phyloP scores from a whole-genome alignment of 2,329 filamentous ascomycete species.

The Raffaelea albimanens region DNA sequence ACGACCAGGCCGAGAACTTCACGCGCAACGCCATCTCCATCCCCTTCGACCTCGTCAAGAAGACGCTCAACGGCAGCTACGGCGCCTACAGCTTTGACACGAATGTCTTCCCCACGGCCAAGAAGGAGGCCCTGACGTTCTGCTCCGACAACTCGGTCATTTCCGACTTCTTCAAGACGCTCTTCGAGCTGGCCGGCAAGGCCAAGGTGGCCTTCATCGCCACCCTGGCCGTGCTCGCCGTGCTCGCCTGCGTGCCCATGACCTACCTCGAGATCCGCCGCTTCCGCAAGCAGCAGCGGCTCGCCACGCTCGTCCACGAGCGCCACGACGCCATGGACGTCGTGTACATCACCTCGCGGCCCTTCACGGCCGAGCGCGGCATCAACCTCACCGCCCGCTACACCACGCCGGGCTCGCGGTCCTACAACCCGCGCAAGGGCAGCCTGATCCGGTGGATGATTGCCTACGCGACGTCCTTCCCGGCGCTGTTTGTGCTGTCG shows the following conservation, averaged over 20 bases:
- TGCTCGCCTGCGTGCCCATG: slow-evolving; percentile 69
- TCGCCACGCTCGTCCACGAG: slow-evolving; percentile 48
- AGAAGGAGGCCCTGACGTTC: slow-evolving; percentile 75
- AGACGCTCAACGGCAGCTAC: slow-evolving; percentile 61
- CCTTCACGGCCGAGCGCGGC: slow-evolving; percentile 63
- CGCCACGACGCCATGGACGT: slow-evolving; percentile 77
- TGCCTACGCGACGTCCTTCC: slow-evolving; percentile 76
- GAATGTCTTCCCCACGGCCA: slow-evolving; percentile 68
- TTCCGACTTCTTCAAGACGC: slow-evolving; percentile 68
- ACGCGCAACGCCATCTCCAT: slow-evolving; percentile 64
- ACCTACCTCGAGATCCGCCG: slow-evolving; percentile 69
- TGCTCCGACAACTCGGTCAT: slow-evolving; percentile 80
- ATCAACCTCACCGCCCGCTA: slow-evolving; percentile 60
- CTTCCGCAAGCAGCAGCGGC: slow-evolving; percentile 64
- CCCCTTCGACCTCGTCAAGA: slow-evolving; percentile 74
- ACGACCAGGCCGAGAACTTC: slow-evolving; percentile 73
- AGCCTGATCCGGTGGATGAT: slow-evolving; percentile 69
- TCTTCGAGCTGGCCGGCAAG: slow-evolving; percentile 56
- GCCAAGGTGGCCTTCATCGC: slow-evolving; percentile 68
- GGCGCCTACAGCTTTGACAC: slow-evolving; percentile 70
- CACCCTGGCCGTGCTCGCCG: slow-evolving; percentile 61
- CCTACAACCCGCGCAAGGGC: background rate
- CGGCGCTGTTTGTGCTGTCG: slow-evolving; percentile 78
- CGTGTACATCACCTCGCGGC: slow-evolving; percentile 77
- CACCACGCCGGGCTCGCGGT: slow-evolving; percentile 34